These are phyloP conservation scores for Bonia amplexicaulis DNA, from an alignment of 176 grass and related monocot species.

Conservation along the genomic window DNA sequence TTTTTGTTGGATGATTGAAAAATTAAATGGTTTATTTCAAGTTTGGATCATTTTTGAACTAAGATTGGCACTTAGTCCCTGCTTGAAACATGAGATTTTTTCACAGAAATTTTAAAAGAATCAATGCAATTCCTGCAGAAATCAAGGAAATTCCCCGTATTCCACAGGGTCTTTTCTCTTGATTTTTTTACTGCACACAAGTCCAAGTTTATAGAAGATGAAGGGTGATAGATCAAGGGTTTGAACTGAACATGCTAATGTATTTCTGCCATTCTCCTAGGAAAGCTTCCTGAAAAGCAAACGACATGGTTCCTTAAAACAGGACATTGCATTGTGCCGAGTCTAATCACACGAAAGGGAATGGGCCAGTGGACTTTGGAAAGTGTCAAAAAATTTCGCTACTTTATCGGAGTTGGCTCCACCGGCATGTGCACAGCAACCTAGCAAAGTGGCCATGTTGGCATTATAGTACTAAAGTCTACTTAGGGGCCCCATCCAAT, in stretches of 20 bases:
- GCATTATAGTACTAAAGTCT: neutral
- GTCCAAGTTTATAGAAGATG: neutral
- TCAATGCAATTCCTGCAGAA: neutral
- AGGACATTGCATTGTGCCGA: neutral
- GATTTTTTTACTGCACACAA: neutral
- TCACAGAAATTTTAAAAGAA: neutral
- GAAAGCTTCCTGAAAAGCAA: neutral
- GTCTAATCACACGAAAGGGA: neutral
- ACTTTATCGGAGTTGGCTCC: neutral
- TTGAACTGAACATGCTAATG: neutral
- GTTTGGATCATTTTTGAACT: neutral
- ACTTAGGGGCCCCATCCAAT: neutral
- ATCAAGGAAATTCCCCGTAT: neutral
- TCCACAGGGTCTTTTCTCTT: neutral
- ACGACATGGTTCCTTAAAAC: conserved; percentile 15
- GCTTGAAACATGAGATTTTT: neutral
- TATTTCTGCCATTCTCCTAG: neutral
- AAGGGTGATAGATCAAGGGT: neutral
- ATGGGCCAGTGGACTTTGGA: neutral
- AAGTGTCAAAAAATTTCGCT: neutral
- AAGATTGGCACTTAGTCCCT: neutral
- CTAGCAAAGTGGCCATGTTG: neutral
- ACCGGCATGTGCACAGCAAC: neutral
- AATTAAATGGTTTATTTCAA: neutral
- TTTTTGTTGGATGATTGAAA: neutral